Evolutionary conservation across 1,284 basidiomycete species (phyloP).

Genomic region (Violaceomyces palustris): DNA sequence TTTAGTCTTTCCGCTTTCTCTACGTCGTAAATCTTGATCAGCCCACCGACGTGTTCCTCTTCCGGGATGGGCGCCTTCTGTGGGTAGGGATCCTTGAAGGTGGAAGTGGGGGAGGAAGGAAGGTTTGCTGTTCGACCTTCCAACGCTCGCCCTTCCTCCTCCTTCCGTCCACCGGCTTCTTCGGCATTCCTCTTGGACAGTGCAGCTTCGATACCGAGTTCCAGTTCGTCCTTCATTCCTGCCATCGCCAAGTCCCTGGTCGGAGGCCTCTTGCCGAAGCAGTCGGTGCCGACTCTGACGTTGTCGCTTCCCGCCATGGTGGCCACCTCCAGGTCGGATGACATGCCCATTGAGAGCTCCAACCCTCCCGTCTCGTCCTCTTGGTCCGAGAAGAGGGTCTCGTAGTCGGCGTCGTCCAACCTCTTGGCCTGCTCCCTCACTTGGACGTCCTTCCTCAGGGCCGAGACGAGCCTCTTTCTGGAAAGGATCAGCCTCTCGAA

Average conservation of each 20-base stretch:
- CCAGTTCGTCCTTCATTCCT: constrained; percentile 39
- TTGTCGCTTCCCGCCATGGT: constrained; percentile 76
- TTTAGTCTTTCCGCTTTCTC: constrained; percentile 38
- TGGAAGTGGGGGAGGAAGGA: constrained; percentile 8
- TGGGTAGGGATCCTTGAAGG: constrained; percentile 1
- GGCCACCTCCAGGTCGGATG: constrained; percentile 84
- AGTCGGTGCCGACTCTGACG: constrained; percentile 84
- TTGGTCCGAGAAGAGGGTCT: constrained; percentile 11
- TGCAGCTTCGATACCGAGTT: constrained; percentile 22
- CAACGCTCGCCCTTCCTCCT: too few relatives aligned
- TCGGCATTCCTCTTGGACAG: constrained; percentile 3
- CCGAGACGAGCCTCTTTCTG: constrained; percentile 60
- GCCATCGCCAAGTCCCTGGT: constrained; percentile 40
- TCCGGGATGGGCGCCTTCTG: constrained; percentile 19
- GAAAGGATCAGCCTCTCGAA: constrained; percentile 69
- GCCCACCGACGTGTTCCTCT: constrained; percentile 10
- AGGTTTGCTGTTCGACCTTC: not conserved
- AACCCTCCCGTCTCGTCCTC: constrained; percentile 58
- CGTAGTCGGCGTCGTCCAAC: constrained; percentile 22
- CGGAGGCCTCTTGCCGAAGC: constrained; percentile 65
- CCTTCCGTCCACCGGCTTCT: not conserved
- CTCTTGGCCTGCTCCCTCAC: too few relatives aligned
- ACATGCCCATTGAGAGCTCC: constrained; percentile 96
- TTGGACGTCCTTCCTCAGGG: constrained; percentile 34
- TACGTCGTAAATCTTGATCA: constrained; percentile 40